Percentiles rank a stretch among this genome's conserved stretches.
Conservation (phyloP, 306 rosid genomes). For the Inga laurina region DNA sequence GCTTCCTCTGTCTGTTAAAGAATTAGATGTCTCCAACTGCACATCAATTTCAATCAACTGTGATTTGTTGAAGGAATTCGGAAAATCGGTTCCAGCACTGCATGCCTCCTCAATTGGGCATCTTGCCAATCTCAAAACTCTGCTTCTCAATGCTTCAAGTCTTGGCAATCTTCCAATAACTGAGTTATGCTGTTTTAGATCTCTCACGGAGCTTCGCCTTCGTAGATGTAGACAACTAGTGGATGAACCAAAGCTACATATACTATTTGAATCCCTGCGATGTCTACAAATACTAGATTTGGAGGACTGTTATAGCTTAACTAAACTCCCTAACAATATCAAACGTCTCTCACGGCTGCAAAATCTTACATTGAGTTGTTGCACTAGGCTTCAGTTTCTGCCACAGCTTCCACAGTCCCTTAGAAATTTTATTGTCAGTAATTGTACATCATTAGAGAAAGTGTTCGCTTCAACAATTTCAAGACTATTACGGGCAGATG, state of each 20-base stretch:
- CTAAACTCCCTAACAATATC: not conserved
- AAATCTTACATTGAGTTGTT: not conserved
- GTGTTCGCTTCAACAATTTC: conserved; percentile 15
- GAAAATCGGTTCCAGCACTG: not conserved
- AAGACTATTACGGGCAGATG: not conserved
- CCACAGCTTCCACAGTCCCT: conserved; percentile 34
- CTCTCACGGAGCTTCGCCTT: not conserved
- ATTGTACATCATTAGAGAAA: conserved; percentile 31
- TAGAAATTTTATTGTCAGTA: not conserved
- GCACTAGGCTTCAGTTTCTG: conserved; percentile 21
- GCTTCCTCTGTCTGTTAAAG: not conserved
- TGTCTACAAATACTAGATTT: not conserved
- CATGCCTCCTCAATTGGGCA: conserved; percentile 22
- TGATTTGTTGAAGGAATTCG: not conserved
- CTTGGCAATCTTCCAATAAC: not conserved
- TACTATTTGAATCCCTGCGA: conserved; percentile 12
- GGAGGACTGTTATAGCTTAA: not conserved
- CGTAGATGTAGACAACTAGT: not conserved
- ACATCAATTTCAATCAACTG: not conserved
- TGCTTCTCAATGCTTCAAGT: conserved; percentile 8
- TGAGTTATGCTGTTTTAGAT: conserved; percentile 6
- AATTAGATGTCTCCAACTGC: not conserved
- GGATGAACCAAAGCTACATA: not conserved
- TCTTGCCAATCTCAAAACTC: not conserved
- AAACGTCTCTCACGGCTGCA: not conserved